Evolutionary conservation across 352 stramenopile species (phyloP).

Genomic region (Paralagenidium karlingii): DNA sequence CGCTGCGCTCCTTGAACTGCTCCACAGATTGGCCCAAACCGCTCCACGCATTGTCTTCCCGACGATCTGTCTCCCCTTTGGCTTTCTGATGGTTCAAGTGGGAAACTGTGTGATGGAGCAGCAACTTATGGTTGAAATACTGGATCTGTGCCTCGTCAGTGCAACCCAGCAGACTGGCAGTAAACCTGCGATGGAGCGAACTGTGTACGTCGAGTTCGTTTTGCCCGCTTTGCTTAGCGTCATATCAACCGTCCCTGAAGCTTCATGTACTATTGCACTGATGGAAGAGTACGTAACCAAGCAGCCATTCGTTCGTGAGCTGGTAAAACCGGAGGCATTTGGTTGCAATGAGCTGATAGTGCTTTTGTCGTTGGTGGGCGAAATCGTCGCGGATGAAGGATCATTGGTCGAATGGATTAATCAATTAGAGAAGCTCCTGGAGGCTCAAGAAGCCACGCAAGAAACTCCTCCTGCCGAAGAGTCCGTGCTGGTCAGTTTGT

Average conservation of each 20-base stretch:
- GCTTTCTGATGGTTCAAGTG: conserved; percentile 18
- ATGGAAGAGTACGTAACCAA: too few relatives aligned
- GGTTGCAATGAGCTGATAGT: too few relatives aligned
- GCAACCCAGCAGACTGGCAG: conserved; percentile 2
- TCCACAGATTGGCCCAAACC: conserved; percentile 16
- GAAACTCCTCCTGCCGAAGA: conserved; percentile 3
- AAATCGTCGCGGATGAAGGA: too few relatives aligned
- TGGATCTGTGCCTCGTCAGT: conserved; percentile 15
- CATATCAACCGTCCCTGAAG: conserved; percentile 13
- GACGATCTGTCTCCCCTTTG: conserved; percentile 23
- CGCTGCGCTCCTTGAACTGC: conserved; percentile 25
- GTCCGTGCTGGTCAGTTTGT: conserved; percentile 5
- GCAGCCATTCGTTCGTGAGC: too few relatives aligned
- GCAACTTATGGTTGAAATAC: conserved; percentile 20
- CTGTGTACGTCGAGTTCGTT: conserved; percentile 43
- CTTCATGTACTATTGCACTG: background rate
- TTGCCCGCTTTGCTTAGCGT: conserved; percentile 38
- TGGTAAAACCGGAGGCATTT: too few relatives aligned
- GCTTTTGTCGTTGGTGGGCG: too few relatives aligned
- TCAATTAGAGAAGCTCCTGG: too few relatives aligned
- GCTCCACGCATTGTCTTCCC: conserved; percentile 14
- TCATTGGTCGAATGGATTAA: too few relatives aligned
- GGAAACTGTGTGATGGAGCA: conserved; percentile 20
- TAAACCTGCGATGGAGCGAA: conserved; percentile 1
- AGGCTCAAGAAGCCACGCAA: too few relatives aligned